Percentiles rank a stretch among this genome's conserved stretches.
These are phyloP conservation scores for Linnemannia hyalina DNA, from an alignment of 192 early-diverging fungal genomes.

Conservation along the genomic window DNA sequence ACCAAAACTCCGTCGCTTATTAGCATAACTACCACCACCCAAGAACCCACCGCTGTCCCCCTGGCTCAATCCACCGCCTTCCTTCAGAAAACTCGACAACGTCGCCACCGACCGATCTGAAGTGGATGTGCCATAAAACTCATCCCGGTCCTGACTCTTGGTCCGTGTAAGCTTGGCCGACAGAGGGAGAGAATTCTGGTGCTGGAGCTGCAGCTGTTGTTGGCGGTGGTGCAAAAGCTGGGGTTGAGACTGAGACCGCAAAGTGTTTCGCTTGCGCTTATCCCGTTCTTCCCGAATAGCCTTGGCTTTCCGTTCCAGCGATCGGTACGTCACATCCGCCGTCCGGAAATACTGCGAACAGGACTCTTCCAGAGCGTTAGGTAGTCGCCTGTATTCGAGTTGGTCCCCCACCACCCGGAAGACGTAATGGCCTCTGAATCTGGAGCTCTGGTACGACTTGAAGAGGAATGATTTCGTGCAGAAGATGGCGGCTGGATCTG, in stretches of 20 bases:
- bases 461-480: conserved; percentile 39
- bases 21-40: neutral
- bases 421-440: conserved; percentile 39
- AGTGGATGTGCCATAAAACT: neutral
- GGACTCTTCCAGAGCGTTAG: conserved; percentile 1
- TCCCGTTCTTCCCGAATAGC: conserved; percentile 14
- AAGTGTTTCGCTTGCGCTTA: neutral
- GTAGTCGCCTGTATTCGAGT: conserved; percentile 42
- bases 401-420: conserved; percentile 30
- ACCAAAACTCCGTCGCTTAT: neutral
- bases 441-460: conserved; percentile 27
- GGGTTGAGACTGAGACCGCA: conserved; percentile 2
- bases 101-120: neutral
- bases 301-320: conserved; percentile 31
- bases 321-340: conserved; percentile 32
- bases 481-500: neutral
- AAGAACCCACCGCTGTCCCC: neutral
- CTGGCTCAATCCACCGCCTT: neutral
- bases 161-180: neutral
- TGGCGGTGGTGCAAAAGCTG: neutral
- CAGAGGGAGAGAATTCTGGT: neutral
- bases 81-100: conserved; percentile 4
- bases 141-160: neutral
- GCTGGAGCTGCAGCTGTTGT: neutral
- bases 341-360: conserved; percentile 44